Evolutionary conservation across 805 yeast species (phyloP), one percentile per base, ranked within the genome.

Genomic region (Ogataea neopini): DNA sequence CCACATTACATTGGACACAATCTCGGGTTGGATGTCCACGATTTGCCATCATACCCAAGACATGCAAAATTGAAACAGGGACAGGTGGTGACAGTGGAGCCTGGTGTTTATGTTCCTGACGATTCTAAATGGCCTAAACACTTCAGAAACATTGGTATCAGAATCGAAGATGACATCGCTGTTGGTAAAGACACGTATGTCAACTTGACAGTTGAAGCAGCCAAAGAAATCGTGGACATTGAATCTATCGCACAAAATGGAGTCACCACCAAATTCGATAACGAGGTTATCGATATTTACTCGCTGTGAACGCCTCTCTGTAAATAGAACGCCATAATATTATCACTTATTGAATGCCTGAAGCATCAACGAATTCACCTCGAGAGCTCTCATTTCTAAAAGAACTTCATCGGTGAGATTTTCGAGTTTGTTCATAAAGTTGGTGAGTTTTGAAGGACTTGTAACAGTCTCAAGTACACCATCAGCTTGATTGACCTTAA

Each of bases 1-100:
- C 98, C 98, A 0, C 99, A 94, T 66, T 90, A 88, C 63, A 84
- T 94, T 56, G 99, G 99, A 5, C 99, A 94, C 66, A 90, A 94
- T 61, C 72, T 94, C 32, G 99, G 99, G 0, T 70, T 94, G 29
- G 99, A 91, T 60, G 86, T 91, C 20, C 96, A 88, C 67, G 96
- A 88, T 61, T 74, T 81, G 30, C 95, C 96, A 4, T 66, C 74
- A 2, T 75, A 74, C 33, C 77, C 92, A 3, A 74, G 89, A 52
- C 71, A 70, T 46, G 73, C 75, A 18, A 69, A 70, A 26, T 63
- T 94, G 40, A 68, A 67, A 39, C 71, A 73, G 17, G 91, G 91
- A 18, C 95, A 89, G 62, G 97, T 92, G 3, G 74, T 94, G 40
- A 94, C 99, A 1, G 81, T 95, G 19, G 99, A 95, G 64, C 99